A percentile compares a stretch with the other conserved stretches of the same genome.
Conservation (phyloP, 1,139 yeast genomes). For the Blastobotrys elegans region DNA sequence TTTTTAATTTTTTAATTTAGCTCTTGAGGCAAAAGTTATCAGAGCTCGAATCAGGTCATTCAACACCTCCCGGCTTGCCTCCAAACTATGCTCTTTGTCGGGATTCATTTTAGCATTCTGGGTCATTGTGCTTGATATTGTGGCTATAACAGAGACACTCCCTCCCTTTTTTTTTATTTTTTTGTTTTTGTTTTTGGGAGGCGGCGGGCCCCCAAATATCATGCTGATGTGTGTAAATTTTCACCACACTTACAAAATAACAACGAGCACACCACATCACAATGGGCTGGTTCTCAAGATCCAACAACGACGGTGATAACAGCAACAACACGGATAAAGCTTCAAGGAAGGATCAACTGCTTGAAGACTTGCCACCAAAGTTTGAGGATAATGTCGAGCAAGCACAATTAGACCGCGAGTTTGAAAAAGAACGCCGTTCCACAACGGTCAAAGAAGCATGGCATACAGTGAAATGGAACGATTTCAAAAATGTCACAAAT, state of each 20-base stretch:
- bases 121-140: too few relatives aligned
- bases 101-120: too few relatives aligned
- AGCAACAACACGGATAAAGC: background rate
- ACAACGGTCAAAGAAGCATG: slow-evolving; percentile 25
- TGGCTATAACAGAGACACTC: too few relatives aligned
- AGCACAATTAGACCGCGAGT: slow-evolving; percentile 10
- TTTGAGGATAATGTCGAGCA: slow-evolving; percentile 27
- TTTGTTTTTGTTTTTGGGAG: background rate
- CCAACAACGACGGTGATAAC: slow-evolving; percentile 1
- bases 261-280: slow-evolving; percentile 1
- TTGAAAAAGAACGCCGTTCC: slow-evolving; percentile 15
- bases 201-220: background rate
- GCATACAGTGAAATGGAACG: slow-evolving; percentile 35
- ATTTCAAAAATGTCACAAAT: slow-evolving; percentile 54
- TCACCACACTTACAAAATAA: background rate
- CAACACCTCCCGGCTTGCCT: too few relatives aligned
- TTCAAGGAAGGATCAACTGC: slow-evolving; percentile 9
- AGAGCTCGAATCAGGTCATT: too few relatives aligned
- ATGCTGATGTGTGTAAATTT: background rate
- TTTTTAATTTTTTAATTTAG: too few relatives aligned
- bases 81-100: too few relatives aligned
- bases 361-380: slow-evolving; percentile 35
- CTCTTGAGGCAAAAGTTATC: too few relatives aligned
- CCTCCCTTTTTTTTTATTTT: too few relatives aligned
- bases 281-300: slow-evolving; percentile 12